Evolutionary conservation across 148 eudicot species (phyloP).

Genomic region (Arctostaphylos glauca): DNA sequence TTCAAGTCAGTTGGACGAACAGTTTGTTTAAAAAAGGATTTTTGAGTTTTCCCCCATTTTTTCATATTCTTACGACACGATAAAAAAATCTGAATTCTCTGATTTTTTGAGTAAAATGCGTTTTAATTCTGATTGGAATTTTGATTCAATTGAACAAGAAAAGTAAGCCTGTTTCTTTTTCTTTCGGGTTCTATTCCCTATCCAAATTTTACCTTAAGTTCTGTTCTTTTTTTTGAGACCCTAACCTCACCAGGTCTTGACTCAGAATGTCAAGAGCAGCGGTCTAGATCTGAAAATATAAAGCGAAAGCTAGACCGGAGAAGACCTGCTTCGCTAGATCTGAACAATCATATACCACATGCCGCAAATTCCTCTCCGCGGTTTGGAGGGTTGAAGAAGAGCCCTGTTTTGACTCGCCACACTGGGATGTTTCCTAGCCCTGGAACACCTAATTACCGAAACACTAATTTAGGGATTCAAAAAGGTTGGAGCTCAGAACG

Average conservation of each 20-base stretch:
- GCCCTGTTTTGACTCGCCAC: conserved; percentile 25
- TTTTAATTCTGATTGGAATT: no score
- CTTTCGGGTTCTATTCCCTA: no score
- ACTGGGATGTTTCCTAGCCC: conserved; percentile 73
- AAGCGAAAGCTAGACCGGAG: conserved; percentile 45
- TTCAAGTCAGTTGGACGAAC: not conserved
- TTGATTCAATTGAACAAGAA: no score
- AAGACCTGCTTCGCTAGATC: conserved; percentile 77
- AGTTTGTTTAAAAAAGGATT: no score
- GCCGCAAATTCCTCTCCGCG: conserved; percentile 60
- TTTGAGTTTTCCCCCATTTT: no score
- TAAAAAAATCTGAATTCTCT: no score
- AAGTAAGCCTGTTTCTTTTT: no score
- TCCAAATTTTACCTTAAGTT: not conserved
- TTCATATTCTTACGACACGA: no score
- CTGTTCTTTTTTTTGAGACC: not conserved
- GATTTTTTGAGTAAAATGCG: no score
- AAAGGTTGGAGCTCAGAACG: conserved; percentile 96
- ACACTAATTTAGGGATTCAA: conserved; percentile 39
- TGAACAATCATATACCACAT: conserved; percentile 44
- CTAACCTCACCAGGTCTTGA: conserved; percentile 9
- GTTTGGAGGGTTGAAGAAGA: conserved; percentile 57
- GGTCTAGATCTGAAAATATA: conserved; percentile 59
- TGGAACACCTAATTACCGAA: conserved; percentile 69
- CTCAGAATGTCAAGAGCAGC: conserved; percentile 74